Conservation (phyloP, 768 basidiomycete genomes). For the Boletus edulis region DNA sequence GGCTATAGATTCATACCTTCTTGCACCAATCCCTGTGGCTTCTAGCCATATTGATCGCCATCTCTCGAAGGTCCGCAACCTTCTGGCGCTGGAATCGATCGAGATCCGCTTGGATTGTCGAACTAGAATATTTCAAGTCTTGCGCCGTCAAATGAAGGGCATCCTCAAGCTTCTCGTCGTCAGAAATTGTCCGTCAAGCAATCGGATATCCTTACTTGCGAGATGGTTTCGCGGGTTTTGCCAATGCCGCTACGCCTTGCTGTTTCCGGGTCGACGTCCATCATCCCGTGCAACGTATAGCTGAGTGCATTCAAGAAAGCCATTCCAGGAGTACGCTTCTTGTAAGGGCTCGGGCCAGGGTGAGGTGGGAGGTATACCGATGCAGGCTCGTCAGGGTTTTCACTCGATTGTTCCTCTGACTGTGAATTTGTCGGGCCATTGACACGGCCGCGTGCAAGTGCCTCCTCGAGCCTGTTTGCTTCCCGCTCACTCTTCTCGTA, state of each 20-base stretch:
- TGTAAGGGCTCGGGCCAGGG: conserved; percentile 71
- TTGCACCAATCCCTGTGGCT: conserved; percentile 97
- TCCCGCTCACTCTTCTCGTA: conserved; percentile 92
- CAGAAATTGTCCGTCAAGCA: conserved; percentile 12
- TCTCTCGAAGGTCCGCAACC: conserved; percentile 92
- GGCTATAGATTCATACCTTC: conserved; percentile 53
- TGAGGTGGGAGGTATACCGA: conserved; percentile 68
- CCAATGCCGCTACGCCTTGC: conserved; percentile 90
- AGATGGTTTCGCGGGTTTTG: conserved; percentile 91
- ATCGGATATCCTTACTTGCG: conserved; percentile 60
- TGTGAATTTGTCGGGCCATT: conserved; percentile 24
- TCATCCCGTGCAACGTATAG: conserved; percentile 96
- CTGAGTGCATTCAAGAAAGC: conserved; percentile 88
- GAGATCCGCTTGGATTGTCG: conserved; percentile 94
- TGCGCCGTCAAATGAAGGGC: conserved; percentile 89
- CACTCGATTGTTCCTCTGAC: conserved; percentile 33
- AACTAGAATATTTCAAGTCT: conserved; percentile 94
- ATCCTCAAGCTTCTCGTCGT: conserved; percentile 75
- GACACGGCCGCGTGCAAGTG: conserved; percentile 61
- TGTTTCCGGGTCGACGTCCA: conserved; percentile 97
- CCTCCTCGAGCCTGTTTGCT: conserved; percentile 84
- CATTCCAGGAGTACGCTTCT: conserved; percentile 69
- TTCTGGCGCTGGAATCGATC: conserved; percentile 99
- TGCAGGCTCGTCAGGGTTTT: conserved; percentile 39
- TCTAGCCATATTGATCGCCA: conserved; percentile 87